Evolutionary conservation across 768 basidiomycete species (phyloP).

Genomic region (Phylloporus sp.): DNA sequence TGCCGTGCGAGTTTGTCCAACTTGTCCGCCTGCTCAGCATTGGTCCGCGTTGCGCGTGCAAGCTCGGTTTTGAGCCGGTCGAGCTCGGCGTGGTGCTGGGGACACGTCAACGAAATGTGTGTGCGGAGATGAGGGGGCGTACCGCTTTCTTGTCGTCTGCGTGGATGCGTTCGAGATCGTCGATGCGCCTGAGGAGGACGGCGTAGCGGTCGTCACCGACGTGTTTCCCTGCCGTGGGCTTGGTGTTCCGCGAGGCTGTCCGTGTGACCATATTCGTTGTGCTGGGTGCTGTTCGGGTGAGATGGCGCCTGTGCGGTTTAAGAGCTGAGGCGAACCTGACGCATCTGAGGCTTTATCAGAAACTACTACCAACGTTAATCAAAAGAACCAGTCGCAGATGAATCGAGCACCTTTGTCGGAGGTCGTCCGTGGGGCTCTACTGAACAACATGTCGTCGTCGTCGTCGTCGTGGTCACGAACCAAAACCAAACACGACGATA

Average conservation of each 20-base stretch:
- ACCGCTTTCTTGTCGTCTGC: constrained; percentile 64
- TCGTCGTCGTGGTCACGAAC: constrained; percentile 7
- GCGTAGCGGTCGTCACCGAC: constrained; percentile 45
- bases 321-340: constrained; percentile 34
- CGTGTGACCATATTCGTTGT: constrained; percentile 26
- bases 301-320: background rate
- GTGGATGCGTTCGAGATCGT: constrained; percentile 60
- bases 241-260: constrained; percentile 26
- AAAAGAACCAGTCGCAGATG: background rate
- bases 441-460: constrained; percentile 35
- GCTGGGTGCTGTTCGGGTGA: constrained; percentile 32
- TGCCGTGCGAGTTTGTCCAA: constrained; percentile 64
- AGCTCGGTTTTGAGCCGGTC: constrained; percentile 59
- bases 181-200: constrained; percentile 56
- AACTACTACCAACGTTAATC: background rate
- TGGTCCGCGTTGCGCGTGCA: constrained; percentile 42
- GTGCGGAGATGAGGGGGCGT: constrained; percentile 15
- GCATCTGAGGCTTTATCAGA: constrained; percentile 37
- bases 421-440: constrained; percentile 40
- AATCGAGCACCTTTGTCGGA: constrained; percentile 7
- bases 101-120: background rate
- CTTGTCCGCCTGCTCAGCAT: constrained; percentile 49
- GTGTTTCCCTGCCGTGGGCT: constrained; percentile 17
- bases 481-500: constrained; percentile 15
- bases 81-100: constrained; percentile 58